Conservation (phyloP, 2,329 filamentous ascomycete genomes). For the Fusarium verrucosum region DNA sequence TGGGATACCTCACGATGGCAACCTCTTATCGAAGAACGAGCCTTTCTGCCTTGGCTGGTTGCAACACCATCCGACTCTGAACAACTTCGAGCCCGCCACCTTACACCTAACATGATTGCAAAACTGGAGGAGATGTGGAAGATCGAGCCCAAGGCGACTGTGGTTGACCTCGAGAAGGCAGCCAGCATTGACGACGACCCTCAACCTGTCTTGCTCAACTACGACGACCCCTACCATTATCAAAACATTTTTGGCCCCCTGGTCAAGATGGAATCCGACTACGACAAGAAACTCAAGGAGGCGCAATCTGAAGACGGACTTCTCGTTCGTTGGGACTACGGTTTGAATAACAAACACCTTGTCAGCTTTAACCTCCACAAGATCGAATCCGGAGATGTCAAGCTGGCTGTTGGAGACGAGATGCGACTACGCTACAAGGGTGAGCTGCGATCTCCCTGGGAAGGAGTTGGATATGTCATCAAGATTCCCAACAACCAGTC, state of each 20-base stretch:
- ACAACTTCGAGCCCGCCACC: conserved; percentile 91
- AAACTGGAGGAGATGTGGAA: conserved; percentile 99
- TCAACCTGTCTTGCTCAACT: conserved; percentile 88
- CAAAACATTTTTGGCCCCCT: conserved; percentile 98
- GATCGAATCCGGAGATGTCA: conserved; percentile 96
- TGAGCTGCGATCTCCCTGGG: conserved; percentile 90
- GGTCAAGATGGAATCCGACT: conserved; percentile 99
- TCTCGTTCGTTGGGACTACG: conserved; percentile 92
- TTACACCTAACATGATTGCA: conserved; percentile 93
- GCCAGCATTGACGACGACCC: conserved; percentile 95
- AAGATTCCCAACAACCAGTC: conserved; percentile 99
- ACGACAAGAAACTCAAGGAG: conserved; percentile 98
- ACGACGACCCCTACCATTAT: conserved; percentile 98
- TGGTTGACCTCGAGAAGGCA: conserved; percentile 90
- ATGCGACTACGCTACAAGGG: conserved; percentile 98
- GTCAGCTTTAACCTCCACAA: conserved; percentile 96
- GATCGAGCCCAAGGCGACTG: conserved; percentile 86
- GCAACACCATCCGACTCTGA: conserved; percentile 89
- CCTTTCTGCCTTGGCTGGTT: conserved; percentile 94
- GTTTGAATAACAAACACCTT: conserved; percentile 95
- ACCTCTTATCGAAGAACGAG: conserved; percentile 94
- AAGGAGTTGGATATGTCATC: conserved; percentile 97
- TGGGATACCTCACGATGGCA: conserved; percentile 99
- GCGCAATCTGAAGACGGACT: conserved; percentile 97
- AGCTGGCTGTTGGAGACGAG: conserved; percentile 96